Percentiles rank a stretch among this genome's conserved stretches.
These are phyloP conservation scores for Chytriomyces sp. DNA, from an alignment of 192 early-diverging fungal genomes.

Conservation along the genomic window DNA sequence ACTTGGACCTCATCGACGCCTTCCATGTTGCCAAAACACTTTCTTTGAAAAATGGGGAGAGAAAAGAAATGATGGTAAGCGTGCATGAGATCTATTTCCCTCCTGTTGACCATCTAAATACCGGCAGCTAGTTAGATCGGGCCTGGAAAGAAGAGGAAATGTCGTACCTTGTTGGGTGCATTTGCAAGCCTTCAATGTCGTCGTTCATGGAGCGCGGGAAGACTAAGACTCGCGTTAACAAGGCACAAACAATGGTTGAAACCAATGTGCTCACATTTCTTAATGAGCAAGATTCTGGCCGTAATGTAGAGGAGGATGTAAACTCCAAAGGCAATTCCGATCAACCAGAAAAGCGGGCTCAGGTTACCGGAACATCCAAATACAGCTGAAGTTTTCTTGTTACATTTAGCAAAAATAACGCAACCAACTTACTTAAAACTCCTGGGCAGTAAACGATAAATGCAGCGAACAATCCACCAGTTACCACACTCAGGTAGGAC, in stretches of 20 bases:
- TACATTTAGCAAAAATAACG: slow-evolving; percentile 3
- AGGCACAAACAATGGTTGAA: background rate
- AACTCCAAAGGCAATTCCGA: slow-evolving; percentile 82
- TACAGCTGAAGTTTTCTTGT: slow-evolving; percentile 48
- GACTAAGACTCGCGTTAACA: slow-evolving; percentile 25
- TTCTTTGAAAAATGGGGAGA: too few relatives aligned
- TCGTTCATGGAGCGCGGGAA: slow-evolving; percentile 68
- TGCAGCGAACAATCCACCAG: slow-evolving; percentile 66
- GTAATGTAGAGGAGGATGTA: slow-evolving; percentile 76
- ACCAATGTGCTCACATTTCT: slow-evolving; percentile 50
- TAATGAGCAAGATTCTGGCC: slow-evolving; percentile 63
- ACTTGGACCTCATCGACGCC: slow-evolving; percentile 21
- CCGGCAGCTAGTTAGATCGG: background rate
- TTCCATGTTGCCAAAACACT: too few relatives aligned
- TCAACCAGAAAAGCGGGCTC: slow-evolving; percentile 78
- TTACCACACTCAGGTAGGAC: slow-evolving; percentile 71
- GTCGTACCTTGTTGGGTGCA: slow-evolving; percentile 78
- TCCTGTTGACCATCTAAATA: slow-evolving; percentile 25
- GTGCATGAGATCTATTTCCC: too few relatives aligned
- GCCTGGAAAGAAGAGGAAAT: slow-evolving; percentile 14
- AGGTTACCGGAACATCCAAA: slow-evolving; percentile 62
- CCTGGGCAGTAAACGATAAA: slow-evolving; percentile 85
- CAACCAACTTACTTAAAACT: slow-evolving; percentile 57
- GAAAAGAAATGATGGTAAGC: too few relatives aligned
- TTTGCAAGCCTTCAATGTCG: slow-evolving; percentile 82